phyloP scores from a whole-genome alignment of 192 early-diverging fungal species.

The Borealophlyctis nickersoniae region DNA sequence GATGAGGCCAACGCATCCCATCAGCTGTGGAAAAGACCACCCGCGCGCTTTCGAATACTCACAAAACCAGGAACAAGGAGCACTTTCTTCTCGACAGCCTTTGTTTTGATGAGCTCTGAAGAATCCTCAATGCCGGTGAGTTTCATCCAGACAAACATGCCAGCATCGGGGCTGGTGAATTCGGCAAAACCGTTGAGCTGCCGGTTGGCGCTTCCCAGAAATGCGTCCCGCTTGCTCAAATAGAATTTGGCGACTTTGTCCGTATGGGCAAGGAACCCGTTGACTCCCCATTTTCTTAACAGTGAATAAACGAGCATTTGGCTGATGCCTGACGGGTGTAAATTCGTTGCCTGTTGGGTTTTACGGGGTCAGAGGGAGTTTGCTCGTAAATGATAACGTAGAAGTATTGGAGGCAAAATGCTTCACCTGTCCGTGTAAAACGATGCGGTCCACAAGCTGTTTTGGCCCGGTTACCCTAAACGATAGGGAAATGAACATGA shows the following conservation, averaged over 20 bases:
- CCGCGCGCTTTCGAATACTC: constrained; percentile 14
- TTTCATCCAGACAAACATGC: constrained; percentile 91
- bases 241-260: constrained; percentile 72
- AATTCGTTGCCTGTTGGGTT: constrained; percentile 71
- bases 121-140: constrained; percentile 43
- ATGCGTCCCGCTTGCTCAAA: constrained; percentile 61
- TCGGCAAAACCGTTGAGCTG: constrained; percentile 55
- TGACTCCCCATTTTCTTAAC: constrained; percentile 73
- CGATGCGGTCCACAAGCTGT: constrained; percentile 74
- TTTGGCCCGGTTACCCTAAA: constrained; percentile 55
- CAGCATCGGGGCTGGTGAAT: constrained; percentile 48
- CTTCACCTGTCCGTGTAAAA: constrained; percentile 67
- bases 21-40: neutral
- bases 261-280: constrained; percentile 75
- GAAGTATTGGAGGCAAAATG: neutral
- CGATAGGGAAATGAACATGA: too few relatives aligned
- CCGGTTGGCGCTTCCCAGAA: constrained; percentile 59
- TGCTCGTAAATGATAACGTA: neutral
- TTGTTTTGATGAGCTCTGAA: constrained; percentile 38
- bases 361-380: neutral
- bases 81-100: constrained; percentile 54
- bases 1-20: neutral
- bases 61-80: constrained; percentile 56
- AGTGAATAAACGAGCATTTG: constrained; percentile 74
- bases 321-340: constrained; percentile 80